Percentiles rank a stretch among this genome's conserved stretches.
Evolutionary conservation across 768 basidiomycete genomes (phyloP).

Genomic region (Kwoniella mangroviensis): DNA sequence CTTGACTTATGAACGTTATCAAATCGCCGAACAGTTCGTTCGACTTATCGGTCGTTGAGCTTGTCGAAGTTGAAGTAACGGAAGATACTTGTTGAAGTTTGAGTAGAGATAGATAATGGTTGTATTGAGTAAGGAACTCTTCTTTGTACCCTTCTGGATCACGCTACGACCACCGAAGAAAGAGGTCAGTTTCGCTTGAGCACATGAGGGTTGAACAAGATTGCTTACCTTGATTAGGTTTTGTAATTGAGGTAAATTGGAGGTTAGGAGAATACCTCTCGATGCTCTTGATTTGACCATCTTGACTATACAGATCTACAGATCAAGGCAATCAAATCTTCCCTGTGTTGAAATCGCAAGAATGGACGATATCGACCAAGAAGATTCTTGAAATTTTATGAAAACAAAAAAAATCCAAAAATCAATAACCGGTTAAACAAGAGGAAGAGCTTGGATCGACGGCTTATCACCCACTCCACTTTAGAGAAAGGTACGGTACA

Average conservation of each 20-base stretch:
- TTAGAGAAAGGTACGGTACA: background rate
- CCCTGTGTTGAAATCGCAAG: background rate
- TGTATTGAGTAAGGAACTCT: conserved; percentile 96
- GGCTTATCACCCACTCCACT: background rate
- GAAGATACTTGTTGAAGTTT: conserved; percentile 70
- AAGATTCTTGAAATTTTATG: background rate
- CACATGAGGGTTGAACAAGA: background rate
- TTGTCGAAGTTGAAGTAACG: conserved; percentile 30
- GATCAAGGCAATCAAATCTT: background rate
- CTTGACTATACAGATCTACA: background rate
- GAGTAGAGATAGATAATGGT: conserved; percentile 84
- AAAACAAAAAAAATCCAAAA: background rate
- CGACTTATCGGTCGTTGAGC: conserved; percentile 67
- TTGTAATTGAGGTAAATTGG: conserved; percentile 92
- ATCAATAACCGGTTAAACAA: background rate
- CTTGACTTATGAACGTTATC: conserved; percentile 88
- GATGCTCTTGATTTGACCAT: conserved; percentile 48
- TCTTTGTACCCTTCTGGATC: conserved; percentile 88
- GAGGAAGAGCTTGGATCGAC: background rate
- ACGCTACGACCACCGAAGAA: conserved; percentile 58
- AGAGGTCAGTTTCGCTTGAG: background rate
- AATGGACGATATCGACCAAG: background rate
- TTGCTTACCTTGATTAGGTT: conserved; percentile 80
- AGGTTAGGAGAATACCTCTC: conserved; percentile 75
- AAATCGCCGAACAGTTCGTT: conserved; percentile 78